Percentiles rank a stretch among this genome's conserved stretches.
Conservation (phyloP, 441 rosid species). For the Macaranga tanarius region DNA sequence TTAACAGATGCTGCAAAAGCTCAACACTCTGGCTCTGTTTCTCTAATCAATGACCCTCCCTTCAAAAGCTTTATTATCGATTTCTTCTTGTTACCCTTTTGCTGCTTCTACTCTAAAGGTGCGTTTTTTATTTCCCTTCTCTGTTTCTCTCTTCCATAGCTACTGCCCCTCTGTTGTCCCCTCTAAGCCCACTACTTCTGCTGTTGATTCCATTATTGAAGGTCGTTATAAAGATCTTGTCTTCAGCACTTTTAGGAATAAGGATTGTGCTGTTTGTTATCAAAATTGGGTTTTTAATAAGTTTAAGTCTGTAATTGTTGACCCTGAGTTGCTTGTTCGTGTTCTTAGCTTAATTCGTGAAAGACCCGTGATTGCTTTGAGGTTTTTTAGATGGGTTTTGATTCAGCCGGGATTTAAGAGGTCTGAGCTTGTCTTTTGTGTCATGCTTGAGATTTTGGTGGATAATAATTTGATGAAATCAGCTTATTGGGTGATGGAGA, state of each 20-base stretch:
- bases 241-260: slow-evolving; percentile 35
- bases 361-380: slow-evolving; percentile 53
- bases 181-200: background rate
- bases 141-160: slow-evolving; percentile 18
- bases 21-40: background rate
- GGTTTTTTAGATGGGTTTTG: slow-evolving; percentile 59
- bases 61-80: slow-evolving; percentile 44
- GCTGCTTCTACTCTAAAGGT: slow-evolving; percentile 29
- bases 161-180: slow-evolving; percentile 18
- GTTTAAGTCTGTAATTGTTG: slow-evolving; percentile 39
- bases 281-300: slow-evolving; percentile 46
- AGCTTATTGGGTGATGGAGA: slow-evolving; percentile 59
- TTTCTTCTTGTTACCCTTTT: slow-evolving; percentile 5
- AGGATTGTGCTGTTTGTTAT: slow-evolving; percentile 37
- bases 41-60: slow-evolving; percentile 51
- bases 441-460: slow-evolving; percentile 58
- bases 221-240: slow-evolving; percentile 47
- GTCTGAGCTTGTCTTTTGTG: slow-evolving; percentile 42
- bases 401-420: slow-evolving; percentile 42
- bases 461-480: slow-evolving; percentile 44
- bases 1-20: too few relatives aligned
- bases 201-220: slow-evolving; percentile 19
- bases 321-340: slow-evolving; percentile 51
- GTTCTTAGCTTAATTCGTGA: slow-evolving; percentile 48
- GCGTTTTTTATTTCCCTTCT: slow-evolving; percentile 31